Evolutionary conservation across 2,329 filamentous ascomycete genomes (phyloP).

Genomic region (Fusarium siculi): DNA sequence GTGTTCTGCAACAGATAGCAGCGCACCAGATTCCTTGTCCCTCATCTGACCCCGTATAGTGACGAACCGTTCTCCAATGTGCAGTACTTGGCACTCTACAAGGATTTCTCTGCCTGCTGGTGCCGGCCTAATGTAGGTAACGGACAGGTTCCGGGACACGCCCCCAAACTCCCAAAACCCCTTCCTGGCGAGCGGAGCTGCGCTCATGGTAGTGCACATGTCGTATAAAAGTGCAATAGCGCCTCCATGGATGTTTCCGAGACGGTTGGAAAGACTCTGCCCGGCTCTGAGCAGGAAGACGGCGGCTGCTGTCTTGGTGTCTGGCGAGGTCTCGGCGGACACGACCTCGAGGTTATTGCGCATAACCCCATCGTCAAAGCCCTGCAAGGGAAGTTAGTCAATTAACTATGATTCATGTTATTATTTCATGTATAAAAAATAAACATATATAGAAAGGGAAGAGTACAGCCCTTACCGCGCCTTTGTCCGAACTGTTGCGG

Average conservation of each 20-base stretch:
- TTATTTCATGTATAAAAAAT: too few species aligned
- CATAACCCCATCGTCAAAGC: background rate
- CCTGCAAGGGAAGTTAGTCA: background rate
- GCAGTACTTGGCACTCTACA: background rate
- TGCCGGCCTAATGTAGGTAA: background rate
- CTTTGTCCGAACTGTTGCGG: too few species aligned
- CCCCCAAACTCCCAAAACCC: background rate
- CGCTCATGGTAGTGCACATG: background rate
- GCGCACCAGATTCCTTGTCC: background rate
- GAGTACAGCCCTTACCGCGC: too few species aligned
- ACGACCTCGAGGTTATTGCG: background rate
- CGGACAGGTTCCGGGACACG: background rate
- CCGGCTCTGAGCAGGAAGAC: background rate
- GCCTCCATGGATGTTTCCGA: background rate
- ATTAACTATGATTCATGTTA: too few species aligned
- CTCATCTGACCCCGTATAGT: background rate
- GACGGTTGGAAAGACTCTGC: background rate
- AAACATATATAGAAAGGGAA: too few species aligned
- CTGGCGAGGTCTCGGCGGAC: background rate
- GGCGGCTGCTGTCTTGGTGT: background rate
- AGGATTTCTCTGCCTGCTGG: background rate
- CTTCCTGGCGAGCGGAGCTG: background rate
- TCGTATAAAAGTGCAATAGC: background rate
- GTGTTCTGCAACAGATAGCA: background rate
- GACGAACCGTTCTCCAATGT: background rate